Conservation (phyloP, 2,329 filamentous ascomycete species). For the Ophiostoma perfectum region DNA sequence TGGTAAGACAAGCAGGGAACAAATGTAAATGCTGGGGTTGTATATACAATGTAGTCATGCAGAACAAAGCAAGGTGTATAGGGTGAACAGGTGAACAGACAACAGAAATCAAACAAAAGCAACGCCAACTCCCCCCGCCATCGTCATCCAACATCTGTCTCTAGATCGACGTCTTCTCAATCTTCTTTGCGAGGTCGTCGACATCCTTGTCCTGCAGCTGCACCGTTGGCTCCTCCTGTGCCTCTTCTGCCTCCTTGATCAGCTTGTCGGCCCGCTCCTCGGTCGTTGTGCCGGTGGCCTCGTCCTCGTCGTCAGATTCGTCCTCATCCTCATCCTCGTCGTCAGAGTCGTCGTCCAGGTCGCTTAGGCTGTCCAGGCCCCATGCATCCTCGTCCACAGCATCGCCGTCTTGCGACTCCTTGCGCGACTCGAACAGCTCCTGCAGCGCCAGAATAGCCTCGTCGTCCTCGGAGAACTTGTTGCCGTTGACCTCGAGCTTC, state of each 20-base stretch:
- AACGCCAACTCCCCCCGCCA: neutral
- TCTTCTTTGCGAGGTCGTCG: constrained; percentile 68
- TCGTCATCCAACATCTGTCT: neutral
- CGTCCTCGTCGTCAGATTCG: constrained; percentile 62
- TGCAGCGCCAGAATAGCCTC: constrained; percentile 62
- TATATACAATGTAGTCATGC: constrained; percentile 14
- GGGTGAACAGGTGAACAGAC: neutral
- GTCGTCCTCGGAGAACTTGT: constrained; percentile 88
- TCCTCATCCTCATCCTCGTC: constrained; percentile 64
- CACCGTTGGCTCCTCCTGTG: constrained; percentile 67
- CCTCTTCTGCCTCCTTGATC: constrained; percentile 63
- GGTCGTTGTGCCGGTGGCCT: constrained; percentile 42
- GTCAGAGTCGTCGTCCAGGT: constrained; percentile 72
- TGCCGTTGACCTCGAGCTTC: constrained; percentile 90
- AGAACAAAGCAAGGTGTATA: constrained; percentile 16
- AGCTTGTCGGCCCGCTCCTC: constrained; percentile 65
- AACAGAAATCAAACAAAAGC: neutral
- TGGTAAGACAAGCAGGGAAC: neutral
- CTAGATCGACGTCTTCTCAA: constrained; percentile 64
- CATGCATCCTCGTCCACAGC: constrained; percentile 70
- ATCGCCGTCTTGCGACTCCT: constrained; percentile 64
- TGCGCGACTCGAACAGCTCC: constrained; percentile 68
- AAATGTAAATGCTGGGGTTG: constrained; percentile 9
- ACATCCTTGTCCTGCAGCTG: constrained; percentile 70
- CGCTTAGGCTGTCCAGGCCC: constrained; percentile 80